Base-by-base conservation (phyloP, 257 asterid genomes). In the Solanum dulcamara region DNA sequence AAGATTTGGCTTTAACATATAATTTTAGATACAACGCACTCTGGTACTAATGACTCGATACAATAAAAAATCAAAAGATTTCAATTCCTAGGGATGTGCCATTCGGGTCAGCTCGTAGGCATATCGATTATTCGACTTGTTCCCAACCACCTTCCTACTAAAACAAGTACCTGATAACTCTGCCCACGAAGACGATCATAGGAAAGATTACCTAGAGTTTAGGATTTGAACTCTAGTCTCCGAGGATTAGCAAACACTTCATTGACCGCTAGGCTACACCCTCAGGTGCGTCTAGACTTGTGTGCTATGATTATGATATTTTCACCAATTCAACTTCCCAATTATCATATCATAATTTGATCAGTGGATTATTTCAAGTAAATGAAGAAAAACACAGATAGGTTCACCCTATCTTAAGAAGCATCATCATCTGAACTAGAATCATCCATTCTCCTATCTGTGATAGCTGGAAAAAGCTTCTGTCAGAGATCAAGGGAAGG, bases 361-460 rank as follows among this genome's bases (percentile, higher is more conserved):
- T 71, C 14, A 71, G 80, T 3, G 66, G 30, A 57, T 57, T n/a
- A 30, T 57, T 30, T 57, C 53, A 22, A 71, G 53, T 24, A 71
- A 22, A 38, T 10, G 80, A 80, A 3, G 84, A 18, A 51, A 81
- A 37, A 33, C 4, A 33, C 2, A 26, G 30, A n/a, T 2, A 74
- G 37, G 12, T 74, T 3, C 53, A 20, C 18, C 44, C 33, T 81
- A 81, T 4, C 64, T 70, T 60, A 84, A 22, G 37, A 22, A 46
- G 46, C 74, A 48, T 94, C 98, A 5, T 96, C 99, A 32, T 94
- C 98, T 60, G 93, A 91, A 85, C 93, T 89, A 30, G 98, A 95
- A 85, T 84, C 88, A 86, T 92, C 92, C 26, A 92, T 55, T 87
- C 97, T 92, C 81, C 97, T 89, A 72, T 90, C 94, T 7, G 83